A percentile compares a stretch with the other conserved stretches of the same genome.
phyloP scores from a whole-genome alignment of 208 protist species.

The Acanthamoeba castellanii region DNA sequence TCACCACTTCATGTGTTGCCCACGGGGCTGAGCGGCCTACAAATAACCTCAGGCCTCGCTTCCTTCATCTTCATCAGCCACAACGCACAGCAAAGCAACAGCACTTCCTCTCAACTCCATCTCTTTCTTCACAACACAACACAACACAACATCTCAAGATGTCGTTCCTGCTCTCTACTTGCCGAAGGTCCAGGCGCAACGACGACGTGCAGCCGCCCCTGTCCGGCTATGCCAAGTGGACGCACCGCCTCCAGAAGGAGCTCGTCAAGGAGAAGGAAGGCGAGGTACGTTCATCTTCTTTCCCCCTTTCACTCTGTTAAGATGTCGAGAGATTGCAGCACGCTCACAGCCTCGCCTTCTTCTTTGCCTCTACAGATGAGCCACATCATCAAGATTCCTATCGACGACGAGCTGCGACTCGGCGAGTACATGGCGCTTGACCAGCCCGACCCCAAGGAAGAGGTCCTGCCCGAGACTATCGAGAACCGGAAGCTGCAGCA shows the following conservation, averaged over 20 bases:
- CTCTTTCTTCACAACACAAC: too few relatives aligned
- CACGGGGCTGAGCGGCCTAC: too few relatives aligned
- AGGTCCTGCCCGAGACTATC: conserved; percentile 7
- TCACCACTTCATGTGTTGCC: neutral
- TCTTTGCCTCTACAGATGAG: neutral
- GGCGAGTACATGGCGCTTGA: conserved; percentile 8
- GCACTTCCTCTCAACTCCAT: neutral
- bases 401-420: neutral
- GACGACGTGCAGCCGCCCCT: conserved; percentile 44
- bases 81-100: neutral
- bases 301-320: too few relatives aligned
- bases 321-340: too few relatives aligned
- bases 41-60: too few relatives aligned
- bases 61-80: neutral
- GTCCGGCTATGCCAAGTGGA: conserved; percentile 45
- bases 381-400: neutral
- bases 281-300: neutral
- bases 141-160: neutral
- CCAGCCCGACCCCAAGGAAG: neutral
- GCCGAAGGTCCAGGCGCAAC: neutral
- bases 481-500: neutral
- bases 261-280: neutral
- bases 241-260: conserved; percentile 34
- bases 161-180: neutral
- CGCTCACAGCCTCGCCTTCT: neutral